phyloP scores from a whole-genome alignment of 805 yeast species.

The Nakazawaea populi region DNA sequence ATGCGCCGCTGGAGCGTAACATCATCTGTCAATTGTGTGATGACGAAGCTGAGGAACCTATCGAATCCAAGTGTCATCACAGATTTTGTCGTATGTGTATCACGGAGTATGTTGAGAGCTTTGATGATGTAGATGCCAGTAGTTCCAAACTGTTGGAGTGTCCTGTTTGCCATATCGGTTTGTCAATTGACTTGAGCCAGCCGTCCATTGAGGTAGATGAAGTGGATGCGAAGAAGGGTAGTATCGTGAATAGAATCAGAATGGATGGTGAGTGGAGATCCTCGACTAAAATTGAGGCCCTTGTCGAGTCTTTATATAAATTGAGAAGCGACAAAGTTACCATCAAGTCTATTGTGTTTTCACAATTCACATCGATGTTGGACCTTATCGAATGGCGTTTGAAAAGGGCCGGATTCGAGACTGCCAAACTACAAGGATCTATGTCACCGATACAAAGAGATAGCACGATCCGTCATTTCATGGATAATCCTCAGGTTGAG shows the following conservation, averaged over 20 bases:
- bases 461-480: constrained; percentile 81
- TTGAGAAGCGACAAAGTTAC: constrained; percentile 83
- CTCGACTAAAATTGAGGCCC: constrained; percentile 93
- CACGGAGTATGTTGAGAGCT: constrained; percentile 82
- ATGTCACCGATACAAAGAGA: constrained; percentile 97
- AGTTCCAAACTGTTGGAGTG: constrained; percentile 58
- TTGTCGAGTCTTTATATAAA: constrained; percentile 87
- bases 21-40: constrained; percentile 91
- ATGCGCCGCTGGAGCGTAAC: constrained; percentile 25
- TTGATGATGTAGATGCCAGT: constrained; percentile 40
- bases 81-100: constrained; percentile 90
- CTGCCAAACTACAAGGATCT: constrained; percentile 91
- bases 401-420: constrained; percentile 89
- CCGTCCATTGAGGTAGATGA: constrained; percentile 72
- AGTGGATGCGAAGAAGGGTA: constrained; percentile 52
- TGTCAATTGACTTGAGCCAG: constrained; percentile 84
- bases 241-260: constrained; percentile 82
- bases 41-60: constrained; percentile 97
- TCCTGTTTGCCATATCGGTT: constrained; percentile 93
- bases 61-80: constrained; percentile 91
- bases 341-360: constrained; percentile 91
- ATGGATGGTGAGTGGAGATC: constrained; percentile 89
- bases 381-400: constrained; percentile 95
- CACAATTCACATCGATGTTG: constrained; percentile 95
- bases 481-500: constrained; percentile 90